A percentile compares a stretch with the other conserved stretches of the same genome.
These are phyloP conservation scores for Zelopaecilomyces penicillatus DNA, from an alignment of 2,329 filamentous ascomycete genomes.

Conservation along the genomic window DNA sequence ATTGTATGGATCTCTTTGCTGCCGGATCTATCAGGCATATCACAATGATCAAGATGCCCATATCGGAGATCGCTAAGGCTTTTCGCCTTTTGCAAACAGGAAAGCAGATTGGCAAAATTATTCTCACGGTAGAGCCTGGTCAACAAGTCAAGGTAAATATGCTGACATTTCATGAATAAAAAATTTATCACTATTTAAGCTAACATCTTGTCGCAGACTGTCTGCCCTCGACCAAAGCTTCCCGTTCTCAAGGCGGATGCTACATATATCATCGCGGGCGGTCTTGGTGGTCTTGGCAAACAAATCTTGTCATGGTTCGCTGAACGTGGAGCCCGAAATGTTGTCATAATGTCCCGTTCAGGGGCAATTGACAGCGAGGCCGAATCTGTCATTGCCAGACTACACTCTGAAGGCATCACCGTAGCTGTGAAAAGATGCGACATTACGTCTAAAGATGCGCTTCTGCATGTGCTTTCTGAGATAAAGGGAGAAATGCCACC, in stretches of 20 bases:
- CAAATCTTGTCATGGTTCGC: constrained; percentile 25
- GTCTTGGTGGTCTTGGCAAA: constrained; percentile 27
- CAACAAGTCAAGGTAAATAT: background rate
- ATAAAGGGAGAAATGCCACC: constrained; percentile 10
- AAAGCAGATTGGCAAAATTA: constrained; percentile 13
- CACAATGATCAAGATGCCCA: background rate
- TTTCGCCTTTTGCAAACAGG: constrained; percentile 13
- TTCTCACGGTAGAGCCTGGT: constrained; percentile 2
- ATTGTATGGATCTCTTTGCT: background rate
- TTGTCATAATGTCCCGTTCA: constrained; percentile 17
- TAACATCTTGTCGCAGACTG: background rate
- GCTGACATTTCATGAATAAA: background rate
- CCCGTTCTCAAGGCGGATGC: constrained; percentile 8
- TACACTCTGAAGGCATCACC: background rate
- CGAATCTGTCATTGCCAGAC: constrained; percentile 3
- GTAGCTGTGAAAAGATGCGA: constrained; percentile 11
- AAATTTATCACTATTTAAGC: background rate
- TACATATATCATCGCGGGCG: constrained; percentile 30
- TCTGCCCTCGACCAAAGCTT: background rate
- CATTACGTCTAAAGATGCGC: constrained; percentile 7
- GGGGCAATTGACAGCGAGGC: constrained; percentile 3
- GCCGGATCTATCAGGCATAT: background rate
- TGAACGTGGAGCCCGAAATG: constrained; percentile 22
- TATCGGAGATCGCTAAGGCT: constrained; percentile 10
- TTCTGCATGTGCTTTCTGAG: constrained; percentile 5